These are phyloP conservation scores for Meripilus lineatus DNA, from an alignment of 1,284 basidiomycete species.

Conservation along the genomic window DNA sequence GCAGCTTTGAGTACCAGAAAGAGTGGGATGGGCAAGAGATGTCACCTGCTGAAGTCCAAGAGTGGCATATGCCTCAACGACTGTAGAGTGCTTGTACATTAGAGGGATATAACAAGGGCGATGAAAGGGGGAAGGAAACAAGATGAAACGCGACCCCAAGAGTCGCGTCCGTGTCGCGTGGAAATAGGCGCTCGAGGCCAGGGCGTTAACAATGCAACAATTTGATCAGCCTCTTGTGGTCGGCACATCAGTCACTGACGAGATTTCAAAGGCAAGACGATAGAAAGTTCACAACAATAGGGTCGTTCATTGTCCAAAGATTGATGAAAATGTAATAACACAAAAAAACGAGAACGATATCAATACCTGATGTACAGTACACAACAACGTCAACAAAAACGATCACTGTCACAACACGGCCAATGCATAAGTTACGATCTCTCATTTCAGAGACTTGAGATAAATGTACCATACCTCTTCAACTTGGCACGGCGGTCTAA, in stretches of 20 bases:
- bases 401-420: conserved; percentile 13
- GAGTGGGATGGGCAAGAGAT: conserved; percentile 9
- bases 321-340: conserved; percentile 1
- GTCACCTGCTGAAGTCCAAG: conserved; percentile 57
- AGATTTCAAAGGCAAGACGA: not conserved
- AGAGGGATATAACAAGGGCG: conserved; percentile 26
- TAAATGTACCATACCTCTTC: no score
- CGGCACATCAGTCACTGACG: not conserved
- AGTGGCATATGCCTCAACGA: conserved; percentile 47
- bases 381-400: conserved; percentile 15
- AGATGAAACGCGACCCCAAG: conserved; percentile 10
- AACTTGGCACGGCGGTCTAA: conserved; percentile 86
- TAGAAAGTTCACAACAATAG: not conserved
- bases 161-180: conserved; percentile 13
- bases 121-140: conserved; percentile 2
- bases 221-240: no score
- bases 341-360: not conserved
- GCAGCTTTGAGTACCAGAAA: not conserved
- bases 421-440: conserved; percentile 7
- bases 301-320: no score
- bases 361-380: not conserved
- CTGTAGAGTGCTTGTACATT: conserved; percentile 30
- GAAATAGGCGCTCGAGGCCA: no score
- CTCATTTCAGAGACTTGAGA: no score
- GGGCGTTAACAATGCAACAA: no score